Conservation (phyloP, 768 basidiomycete species). For the Mycena latifolia region DNA sequence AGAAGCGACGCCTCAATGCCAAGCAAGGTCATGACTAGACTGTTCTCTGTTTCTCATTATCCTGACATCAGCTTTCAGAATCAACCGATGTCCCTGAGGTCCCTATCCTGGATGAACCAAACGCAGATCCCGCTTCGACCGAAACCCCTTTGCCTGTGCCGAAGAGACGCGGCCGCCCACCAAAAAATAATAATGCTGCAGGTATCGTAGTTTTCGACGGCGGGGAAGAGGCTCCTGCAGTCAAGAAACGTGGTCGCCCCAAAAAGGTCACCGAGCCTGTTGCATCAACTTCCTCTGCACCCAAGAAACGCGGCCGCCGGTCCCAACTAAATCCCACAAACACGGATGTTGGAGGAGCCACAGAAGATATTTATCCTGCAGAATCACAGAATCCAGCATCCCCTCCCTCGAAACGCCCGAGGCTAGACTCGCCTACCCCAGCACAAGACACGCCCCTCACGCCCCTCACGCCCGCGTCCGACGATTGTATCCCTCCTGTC, state of each 20-base stretch:
- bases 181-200: slow-evolving; percentile 1
- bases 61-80: slow-evolving; percentile 6
- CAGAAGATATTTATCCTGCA: neutral
- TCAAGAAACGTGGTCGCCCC: slow-evolving; percentile 55
- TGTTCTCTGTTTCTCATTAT: neutral
- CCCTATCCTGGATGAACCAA: neutral
- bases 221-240: slow-evolving; percentile 14
- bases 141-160: slow-evolving; percentile 28
- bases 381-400: slow-evolving; percentile 35
- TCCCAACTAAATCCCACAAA: slow-evolving; percentile 13
- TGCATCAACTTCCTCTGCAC: slow-evolving; percentile 29
- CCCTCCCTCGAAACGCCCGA: slow-evolving; percentile 5
- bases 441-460: slow-evolving; percentile 3
- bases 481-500: slow-evolving; percentile 23
- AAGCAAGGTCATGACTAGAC: slow-evolving; percentile 6
- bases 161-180: slow-evolving; percentile 41
- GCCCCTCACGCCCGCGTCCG: slow-evolving; percentile 1
- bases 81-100: slow-evolving; percentile 7
- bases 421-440: slow-evolving; percentile 2
- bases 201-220: neutral
- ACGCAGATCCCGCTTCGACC: neutral
- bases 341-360: neutral
- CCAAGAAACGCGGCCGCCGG: slow-evolving; percentile 52
- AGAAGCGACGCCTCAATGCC: slow-evolving; percentile 42
- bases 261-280: slow-evolving; percentile 34